Percentiles rank a stretch among this genome's conserved stretches.
Conservation (phyloP, 495 filamentous ascomycete genomes). For the Talaromyces liani region DNA sequence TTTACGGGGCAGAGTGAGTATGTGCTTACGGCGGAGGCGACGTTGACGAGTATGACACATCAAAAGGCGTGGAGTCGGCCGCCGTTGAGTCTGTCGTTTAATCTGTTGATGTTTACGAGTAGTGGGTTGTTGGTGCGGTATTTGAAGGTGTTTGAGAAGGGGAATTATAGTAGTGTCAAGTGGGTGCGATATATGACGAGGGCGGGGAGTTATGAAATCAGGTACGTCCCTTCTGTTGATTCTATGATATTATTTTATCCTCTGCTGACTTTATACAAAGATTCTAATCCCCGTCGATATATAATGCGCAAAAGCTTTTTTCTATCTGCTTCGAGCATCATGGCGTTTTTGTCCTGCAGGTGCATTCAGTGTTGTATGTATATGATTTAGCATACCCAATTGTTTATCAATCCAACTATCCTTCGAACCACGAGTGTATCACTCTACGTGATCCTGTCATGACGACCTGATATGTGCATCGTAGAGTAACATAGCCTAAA, state of each 20-base stretch:
- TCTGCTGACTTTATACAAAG: not conserved
- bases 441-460: not conserved
- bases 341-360: not conserved
- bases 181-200: conserved; percentile 99
- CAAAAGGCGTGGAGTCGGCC: conserved; percentile 97
- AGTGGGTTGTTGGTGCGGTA: conserved; percentile 88
- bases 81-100: conserved; percentile 85
- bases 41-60: conserved; percentile 91
- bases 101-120: conserved; percentile 95
- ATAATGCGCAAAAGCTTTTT: not conserved
- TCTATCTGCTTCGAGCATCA: not conserved
- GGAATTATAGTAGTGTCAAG: conserved; percentile 95
- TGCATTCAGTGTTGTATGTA: not conserved
- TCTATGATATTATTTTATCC: not conserved
- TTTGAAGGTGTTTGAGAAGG: conserved; percentile 99
- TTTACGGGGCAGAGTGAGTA: conserved; percentile 95
- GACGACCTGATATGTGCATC: not conserved
- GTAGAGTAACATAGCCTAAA: no score
- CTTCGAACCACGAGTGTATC: not conserved
- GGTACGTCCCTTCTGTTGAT: conserved; percentile 27
- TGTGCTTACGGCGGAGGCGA: conserved; percentile 89
- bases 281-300: not conserved
- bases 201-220: conserved; percentile 57
- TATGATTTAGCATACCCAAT: not conserved
- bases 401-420: not conserved